Evolutionary conservation across 345 rosid genomes (phyloP).

Genomic region (Noccaea caerulescens): DNA sequence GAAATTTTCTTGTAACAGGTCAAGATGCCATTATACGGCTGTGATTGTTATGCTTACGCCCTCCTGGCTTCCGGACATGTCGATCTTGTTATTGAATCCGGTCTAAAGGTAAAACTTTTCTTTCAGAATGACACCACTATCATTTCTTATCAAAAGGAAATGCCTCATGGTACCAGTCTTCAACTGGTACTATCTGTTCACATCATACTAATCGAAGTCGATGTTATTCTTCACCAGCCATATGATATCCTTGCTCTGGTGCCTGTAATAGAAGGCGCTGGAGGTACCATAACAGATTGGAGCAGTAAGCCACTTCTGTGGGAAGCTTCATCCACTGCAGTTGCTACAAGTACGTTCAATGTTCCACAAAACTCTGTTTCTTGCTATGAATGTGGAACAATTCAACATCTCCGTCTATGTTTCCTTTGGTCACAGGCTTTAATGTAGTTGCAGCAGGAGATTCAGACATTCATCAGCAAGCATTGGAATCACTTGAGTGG

Average conservation of each 20-base stretch:
- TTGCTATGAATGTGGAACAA: slow-evolving; percentile 4
- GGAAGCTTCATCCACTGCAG: slow-evolving; percentile 73
- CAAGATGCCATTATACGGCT: slow-evolving; percentile 87
- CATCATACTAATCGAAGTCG: slow-evolving; percentile 20
- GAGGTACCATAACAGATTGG: slow-evolving; percentile 91
- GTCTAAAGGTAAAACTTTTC: slow-evolving; percentile 69
- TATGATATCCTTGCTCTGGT: slow-evolving; percentile 88
- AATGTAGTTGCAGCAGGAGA: slow-evolving; percentile 89
- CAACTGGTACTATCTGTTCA: background rate
- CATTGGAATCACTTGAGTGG: slow-evolving; percentile 48
- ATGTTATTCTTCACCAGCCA: slow-evolving; percentile 55
- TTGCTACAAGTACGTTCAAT: slow-evolving; percentile 57
- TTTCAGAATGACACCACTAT: slow-evolving; percentile 9
- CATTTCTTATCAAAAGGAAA: slow-evolving; percentile 8
- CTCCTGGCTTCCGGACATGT: slow-evolving; percentile 94
- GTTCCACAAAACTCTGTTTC: background rate
- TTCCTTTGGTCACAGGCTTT: slow-evolving; percentile 59
- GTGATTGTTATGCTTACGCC: slow-evolving; percentile 98
- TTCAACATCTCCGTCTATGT: slow-evolving; percentile 18
- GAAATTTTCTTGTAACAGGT: slow-evolving; percentile 55
- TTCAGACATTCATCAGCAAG: slow-evolving; percentile 54
- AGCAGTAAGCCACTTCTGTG: slow-evolving; percentile 67
- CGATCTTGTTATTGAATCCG: slow-evolving; percentile 94
- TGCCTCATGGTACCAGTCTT: slow-evolving; percentile 20
- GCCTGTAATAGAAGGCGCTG: slow-evolving; percentile 92